These are phyloP conservation scores for Lathyrus tuberosus DNA, from an alignment of 306 rosid genomes.

Conservation along the genomic window DNA sequence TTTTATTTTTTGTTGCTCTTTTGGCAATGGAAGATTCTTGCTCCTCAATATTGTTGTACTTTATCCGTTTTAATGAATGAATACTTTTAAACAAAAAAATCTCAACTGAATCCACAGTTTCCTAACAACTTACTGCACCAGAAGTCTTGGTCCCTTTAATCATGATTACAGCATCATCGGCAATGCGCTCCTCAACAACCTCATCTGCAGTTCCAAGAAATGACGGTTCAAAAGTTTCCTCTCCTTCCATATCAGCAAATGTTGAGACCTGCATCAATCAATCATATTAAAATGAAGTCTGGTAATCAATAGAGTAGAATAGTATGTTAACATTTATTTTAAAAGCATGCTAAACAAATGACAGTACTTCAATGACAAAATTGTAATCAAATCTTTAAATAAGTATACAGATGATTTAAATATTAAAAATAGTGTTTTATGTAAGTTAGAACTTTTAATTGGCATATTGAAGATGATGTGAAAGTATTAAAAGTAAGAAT, in stretches of 20 bases:
- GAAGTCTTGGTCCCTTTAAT: constrained; percentile 89
- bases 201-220: constrained; percentile 93
- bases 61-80: not conserved
- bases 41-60: constrained; percentile 13
- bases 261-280: constrained; percentile 75
- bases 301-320: constrained; percentile 5
- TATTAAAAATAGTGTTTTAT: too few relatives aligned
- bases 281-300: constrained; percentile 10
- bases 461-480: too few relatives aligned
- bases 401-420: too few relatives aligned
- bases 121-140: constrained; percentile 72
- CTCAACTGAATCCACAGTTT: not conserved
- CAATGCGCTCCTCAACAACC: constrained; percentile 94
- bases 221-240: constrained; percentile 93
- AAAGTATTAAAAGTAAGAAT: too few relatives aligned
- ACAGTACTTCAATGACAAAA: not conserved
- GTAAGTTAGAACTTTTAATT: too few relatives aligned
- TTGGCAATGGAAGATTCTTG: not conserved
- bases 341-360: not conserved
- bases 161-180: constrained; percentile 89
- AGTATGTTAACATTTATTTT: not conserved
- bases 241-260: constrained; percentile 99
- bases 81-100: not conserved
- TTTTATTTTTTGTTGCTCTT: not conserved
- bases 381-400: too few relatives aligned